Evolutionary conservation across 768 basidiomycete genomes (phyloP).

Genomic region (Epithele typhae): DNA sequence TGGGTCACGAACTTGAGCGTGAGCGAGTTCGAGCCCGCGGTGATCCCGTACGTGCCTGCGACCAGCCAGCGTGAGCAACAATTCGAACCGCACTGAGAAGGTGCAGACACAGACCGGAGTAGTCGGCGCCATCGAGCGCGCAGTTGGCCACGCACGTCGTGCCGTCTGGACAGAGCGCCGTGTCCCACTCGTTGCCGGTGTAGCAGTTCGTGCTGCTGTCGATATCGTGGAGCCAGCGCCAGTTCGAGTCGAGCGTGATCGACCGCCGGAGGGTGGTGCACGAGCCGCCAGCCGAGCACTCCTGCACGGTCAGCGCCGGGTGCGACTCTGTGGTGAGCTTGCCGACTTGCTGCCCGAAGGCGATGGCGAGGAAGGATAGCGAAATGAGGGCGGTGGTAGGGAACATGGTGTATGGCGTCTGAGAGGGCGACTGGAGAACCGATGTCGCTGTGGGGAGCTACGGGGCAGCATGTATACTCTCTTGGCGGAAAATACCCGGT

Average conservation of each 20-base stretch:
- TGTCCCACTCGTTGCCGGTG: slow-evolving; percentile 54
- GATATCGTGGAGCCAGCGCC: slow-evolving; percentile 42
- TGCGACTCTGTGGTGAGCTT: slow-evolving; percentile 44
- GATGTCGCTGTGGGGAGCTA: too few relatives aligned
- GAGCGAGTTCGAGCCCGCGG: slow-evolving; percentile 26
- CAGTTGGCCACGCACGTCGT: slow-evolving; percentile 39
- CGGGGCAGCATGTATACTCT: too few relatives aligned
- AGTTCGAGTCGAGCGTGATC: slow-evolving; percentile 51
- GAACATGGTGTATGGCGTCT: slow-evolving; percentile 27
- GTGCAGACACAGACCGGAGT: too few relatives aligned
- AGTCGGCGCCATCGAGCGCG: slow-evolving; percentile 31
- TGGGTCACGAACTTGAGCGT: slow-evolving; percentile 29
- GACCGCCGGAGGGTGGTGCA: slow-evolving; percentile 31
- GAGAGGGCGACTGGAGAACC: too few relatives aligned
- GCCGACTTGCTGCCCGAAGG: slow-evolving; percentile 48
- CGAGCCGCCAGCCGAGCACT: slow-evolving; percentile 43
- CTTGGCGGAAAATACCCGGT: too few relatives aligned
- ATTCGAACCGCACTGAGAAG: too few relatives aligned
- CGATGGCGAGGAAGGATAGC: slow-evolving; percentile 33
- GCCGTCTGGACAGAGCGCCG: slow-evolving; percentile 44
- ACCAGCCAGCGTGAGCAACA: too few relatives aligned
- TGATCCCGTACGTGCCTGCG: slow-evolving; percentile 33
- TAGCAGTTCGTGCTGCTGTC: slow-evolving; percentile 40
- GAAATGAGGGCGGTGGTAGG: slow-evolving; percentile 24
- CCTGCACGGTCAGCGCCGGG: slow-evolving; percentile 42